A percentile compares a stretch with the other conserved stretches of the same genome.
These are phyloP conservation scores for Citeromyces hawaiiensis DNA, from an alignment of 1,139 yeast genomes.

Conservation along the genomic window DNA sequence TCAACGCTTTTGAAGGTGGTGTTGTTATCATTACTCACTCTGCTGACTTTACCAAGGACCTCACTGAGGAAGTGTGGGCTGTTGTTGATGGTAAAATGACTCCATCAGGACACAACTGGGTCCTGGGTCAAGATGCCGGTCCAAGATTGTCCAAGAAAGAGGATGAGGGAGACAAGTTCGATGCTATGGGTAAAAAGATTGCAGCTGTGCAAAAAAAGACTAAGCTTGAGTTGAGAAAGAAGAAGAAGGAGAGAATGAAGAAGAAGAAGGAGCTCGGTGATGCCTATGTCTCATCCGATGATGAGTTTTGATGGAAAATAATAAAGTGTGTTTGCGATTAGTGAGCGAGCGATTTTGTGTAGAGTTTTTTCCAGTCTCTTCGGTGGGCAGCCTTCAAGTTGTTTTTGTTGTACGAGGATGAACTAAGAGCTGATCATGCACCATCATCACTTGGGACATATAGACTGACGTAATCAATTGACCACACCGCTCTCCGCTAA, in stretches of 20 bases:
- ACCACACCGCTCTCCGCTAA: no score
- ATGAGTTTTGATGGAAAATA: slow-evolving; percentile 31
- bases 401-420: no score
- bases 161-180: slow-evolving; percentile 95
- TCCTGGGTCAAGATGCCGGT: slow-evolving; percentile 99
- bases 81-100: slow-evolving; percentile 96
- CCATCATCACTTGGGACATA: no score
- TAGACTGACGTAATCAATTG: no score
- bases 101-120: slow-evolving; percentile 99
- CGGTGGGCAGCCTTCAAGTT: no score
- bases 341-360: no score
- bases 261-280: slow-evolving; percentile 99
- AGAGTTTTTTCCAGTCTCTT: no score
- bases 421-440: no score
- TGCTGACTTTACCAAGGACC: slow-evolving; percentile 98
- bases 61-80: slow-evolving; percentile 99
- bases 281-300: slow-evolving; percentile 95
- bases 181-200: slow-evolving; percentile 99
- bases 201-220: slow-evolving; percentile 91
- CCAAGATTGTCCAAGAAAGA: slow-evolving; percentile 98
- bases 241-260: slow-evolving; percentile 99
- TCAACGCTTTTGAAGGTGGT: slow-evolving; percentile 99
- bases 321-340: no score
- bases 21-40: slow-evolving; percentile 98
- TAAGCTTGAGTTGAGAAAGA: slow-evolving; percentile 98